phyloP scores from a whole-genome alignment of 192 early-diverging fungal genomes.

The Coemansia asiatica region DNA sequence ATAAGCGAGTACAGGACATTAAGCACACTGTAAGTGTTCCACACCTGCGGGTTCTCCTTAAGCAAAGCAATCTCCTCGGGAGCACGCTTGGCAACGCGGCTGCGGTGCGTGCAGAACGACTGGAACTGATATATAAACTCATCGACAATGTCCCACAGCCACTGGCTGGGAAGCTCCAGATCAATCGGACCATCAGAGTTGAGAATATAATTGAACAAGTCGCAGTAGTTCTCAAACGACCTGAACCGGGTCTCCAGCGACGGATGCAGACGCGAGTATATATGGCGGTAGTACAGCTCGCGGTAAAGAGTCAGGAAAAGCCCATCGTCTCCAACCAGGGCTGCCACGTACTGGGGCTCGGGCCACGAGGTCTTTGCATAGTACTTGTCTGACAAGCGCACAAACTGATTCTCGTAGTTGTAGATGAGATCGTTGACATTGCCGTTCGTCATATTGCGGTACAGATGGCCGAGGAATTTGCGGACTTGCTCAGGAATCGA shows the following conservation, averaged over 20 bases:
- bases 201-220: conserved; percentile 94
- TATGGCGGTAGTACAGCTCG: conserved; percentile 96
- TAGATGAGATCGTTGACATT: conserved; percentile 82
- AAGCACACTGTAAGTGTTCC: conserved; percentile 95
- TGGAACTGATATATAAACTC: conserved; percentile 99
- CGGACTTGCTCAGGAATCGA: conserved; percentile 81
- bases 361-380: conserved; percentile 90
- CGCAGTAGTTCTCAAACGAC: conserved; percentile 96
- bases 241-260: conserved; percentile 86
- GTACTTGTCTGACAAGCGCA: conserved; percentile 88
- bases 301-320: conserved; percentile 92
- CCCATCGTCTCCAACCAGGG: conserved; percentile 76
- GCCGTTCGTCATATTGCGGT: conserved; percentile 75
- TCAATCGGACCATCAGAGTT: conserved; percentile 79
- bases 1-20: conserved; percentile 95
- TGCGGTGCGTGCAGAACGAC: conserved; percentile 93
- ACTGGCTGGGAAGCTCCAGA: conserved; percentile 95
- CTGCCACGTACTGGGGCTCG: conserved; percentile 76
- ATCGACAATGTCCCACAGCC: conserved; percentile 99
- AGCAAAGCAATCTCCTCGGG: conserved; percentile 80
- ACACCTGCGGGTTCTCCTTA: conserved; percentile 83
- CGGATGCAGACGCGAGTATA: conserved; percentile 88
- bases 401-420: conserved; percentile 89
- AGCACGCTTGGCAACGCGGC: conserved; percentile 76
- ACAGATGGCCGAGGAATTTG: conserved; percentile 81